Evolutionary conservation across 2,329 filamentous ascomycete species (phyloP), one percentile per base, ranked within the genome.

Genomic region (Aspergillus oerlinghausenensis): DNA sequence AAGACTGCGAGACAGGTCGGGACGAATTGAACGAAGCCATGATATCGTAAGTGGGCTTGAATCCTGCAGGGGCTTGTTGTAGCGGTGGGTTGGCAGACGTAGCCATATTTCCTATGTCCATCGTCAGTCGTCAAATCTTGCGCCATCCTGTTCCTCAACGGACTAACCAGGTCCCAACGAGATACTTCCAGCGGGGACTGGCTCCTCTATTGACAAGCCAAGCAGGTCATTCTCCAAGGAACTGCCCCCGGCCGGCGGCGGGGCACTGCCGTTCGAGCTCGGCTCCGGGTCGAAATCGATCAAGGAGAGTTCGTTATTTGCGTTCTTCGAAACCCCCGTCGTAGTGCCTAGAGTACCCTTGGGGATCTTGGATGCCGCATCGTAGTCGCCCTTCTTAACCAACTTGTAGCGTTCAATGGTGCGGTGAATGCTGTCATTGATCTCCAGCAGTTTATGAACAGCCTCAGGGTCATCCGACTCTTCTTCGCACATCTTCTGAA

Each of bases 401-500:
- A 97, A 79, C 80, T 91, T 96, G 75, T 97, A 99, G 62, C 94
- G 82, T 76, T 97, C 91, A 55, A 97, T 90, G 1, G 94, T 99
- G 60, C 93, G 86, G 71, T 97, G 90, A 83, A 99, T 99, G 76
- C 92, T 97, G 75, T 99, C 94, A 71, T 99, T 99, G 70, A 99
- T 97, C 71, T 97, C 92, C 55, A 99, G 83, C 10, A 99, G 81
- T 75, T 96, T 96, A 47, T 92, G 90, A 5, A 99, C 94, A 4
- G 94, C 94, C 77, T 97, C 94, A 60, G 92, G 87, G 69, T 99
- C 94, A 60, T 97, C 93, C 10, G 92, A 97, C 70, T 99, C 94
- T 74, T 99, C 94, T 74, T 97, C 93, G 69, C 93, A 97, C 93
- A 99, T 99, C 77, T 91, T 97, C 72, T 97, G 93, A 63, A 99